A percentile compares a stretch with the other conserved stretches of the same genome.
phyloP scores from a whole-genome alignment of 768 basidiomycete species.

The Leccinum pellstonianum region DNA sequence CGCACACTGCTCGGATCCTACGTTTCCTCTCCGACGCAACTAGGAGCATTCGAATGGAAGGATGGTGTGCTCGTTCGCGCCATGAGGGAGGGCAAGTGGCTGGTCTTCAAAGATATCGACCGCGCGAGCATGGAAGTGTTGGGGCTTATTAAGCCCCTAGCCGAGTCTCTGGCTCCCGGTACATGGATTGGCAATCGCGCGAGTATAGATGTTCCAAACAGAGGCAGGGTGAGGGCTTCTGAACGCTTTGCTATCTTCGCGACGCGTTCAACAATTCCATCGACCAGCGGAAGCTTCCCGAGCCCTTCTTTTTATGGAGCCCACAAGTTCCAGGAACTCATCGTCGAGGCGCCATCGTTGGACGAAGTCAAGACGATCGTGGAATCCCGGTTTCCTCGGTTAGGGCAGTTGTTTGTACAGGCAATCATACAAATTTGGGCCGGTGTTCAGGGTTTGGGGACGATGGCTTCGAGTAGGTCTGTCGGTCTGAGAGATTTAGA shows the following conservation, averaged over 20 bases:
- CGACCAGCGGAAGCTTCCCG: conserved; percentile 48
- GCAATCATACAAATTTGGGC: conserved; percentile 73
- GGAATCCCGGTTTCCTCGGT: conserved; percentile 57
- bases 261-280: conserved; percentile 66
- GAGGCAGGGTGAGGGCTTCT: conserved; percentile 70
- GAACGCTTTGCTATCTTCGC: conserved; percentile 86
- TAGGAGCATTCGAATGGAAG: conserved; percentile 94
- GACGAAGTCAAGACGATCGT: conserved; percentile 75
- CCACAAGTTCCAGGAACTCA: conserved; percentile 78
- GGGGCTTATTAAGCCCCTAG: conserved; percentile 79
- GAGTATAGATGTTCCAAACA: conserved; percentile 68
- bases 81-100: conserved; percentile 88
- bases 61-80: conserved; percentile 91
- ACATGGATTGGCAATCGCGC: conserved; percentile 78
- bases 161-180: conserved; percentile 65
- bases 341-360: conserved; percentile 55
- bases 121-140: conserved; percentile 87
- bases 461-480: conserved; percentile 52
- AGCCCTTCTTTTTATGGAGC: conserved; percentile 76
- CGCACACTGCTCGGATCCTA: conserved; percentile 93
- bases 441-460: conserved; percentile 48
- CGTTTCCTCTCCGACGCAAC: conserved; percentile 75
- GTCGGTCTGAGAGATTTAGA: conserved; percentile 79
- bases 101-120: conserved; percentile 92
- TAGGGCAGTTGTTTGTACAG: conserved; percentile 48